Evolutionary conservation across 306 rosid species (phyloP), one percentile per base, ranked within the genome.

Genomic region (Ammopiptanthus mongolicus): DNA sequence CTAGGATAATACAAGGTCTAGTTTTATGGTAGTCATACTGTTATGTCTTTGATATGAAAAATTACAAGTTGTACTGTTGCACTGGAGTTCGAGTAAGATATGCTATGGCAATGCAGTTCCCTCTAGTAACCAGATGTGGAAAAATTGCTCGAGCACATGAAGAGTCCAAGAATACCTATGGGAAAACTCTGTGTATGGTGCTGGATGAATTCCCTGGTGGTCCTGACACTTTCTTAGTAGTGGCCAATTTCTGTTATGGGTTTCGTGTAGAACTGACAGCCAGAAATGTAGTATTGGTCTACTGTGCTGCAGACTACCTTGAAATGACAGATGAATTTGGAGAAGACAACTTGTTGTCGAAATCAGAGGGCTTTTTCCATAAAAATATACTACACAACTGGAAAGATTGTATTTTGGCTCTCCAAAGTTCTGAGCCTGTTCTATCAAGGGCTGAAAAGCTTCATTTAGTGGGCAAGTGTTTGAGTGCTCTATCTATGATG

Each of bases 351-450:
- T 82, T 95, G 82, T 75, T 95, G 56, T 75, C 88, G 6, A 91
- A 80, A 79, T 84, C 93, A 0, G 97, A 95, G 78, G 73, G 68
- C 58, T 90, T 84, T 82, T 89, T 95, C 76, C 90, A 91, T 75
- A 88, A 87, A 81, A 85, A 65, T 71, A 36, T 89, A 74, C 76
- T 91, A 52, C 89, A 65, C 63, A 90, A 87, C 77, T 95, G 98
- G 98, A 95, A 91, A 87, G 98, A 91, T 78, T 91, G 95, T 79
- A 90, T 95, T 52, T 80, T 95, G 82, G 95, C 98, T 61, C 93
- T 95, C 75, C 97, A 91, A 71, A 87, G 89, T 82, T 87, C 90
- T 13, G 95, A 95, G 66, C 81, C 89, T 7, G 81, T 91, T 60
- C 82, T 88, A 37, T 61, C 78, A 5, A 74, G 81, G 79, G 96